These are phyloP conservation scores for Penicillium sp. DNA, from an alignment of 2,329 filamentous ascomycete genomes.

Conservation along the genomic window DNA sequence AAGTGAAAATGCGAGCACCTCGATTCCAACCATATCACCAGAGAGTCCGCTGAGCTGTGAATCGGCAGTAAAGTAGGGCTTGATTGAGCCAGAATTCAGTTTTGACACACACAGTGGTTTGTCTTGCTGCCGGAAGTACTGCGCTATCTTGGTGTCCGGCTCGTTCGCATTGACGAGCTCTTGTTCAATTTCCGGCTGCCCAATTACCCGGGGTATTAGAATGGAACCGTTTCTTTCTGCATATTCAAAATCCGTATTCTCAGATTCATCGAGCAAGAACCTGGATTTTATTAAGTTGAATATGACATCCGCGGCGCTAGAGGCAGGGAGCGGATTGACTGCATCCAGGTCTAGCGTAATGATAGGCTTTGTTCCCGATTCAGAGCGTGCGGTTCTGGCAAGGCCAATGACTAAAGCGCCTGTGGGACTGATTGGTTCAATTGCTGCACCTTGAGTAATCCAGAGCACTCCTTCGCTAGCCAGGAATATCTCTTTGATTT, in stretches of 20 bases:
- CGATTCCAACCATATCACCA: constrained; percentile 27
- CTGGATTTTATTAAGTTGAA: constrained; percentile 8
- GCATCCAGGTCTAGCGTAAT: constrained; percentile 23
- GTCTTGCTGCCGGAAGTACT: constrained; percentile 11
- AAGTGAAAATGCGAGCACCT: constrained; percentile 30
- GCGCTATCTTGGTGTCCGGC: not conserved
- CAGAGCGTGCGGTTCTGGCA: constrained; percentile 24
- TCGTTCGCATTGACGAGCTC: constrained; percentile 3
- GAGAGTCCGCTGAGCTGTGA: constrained; percentile 2
- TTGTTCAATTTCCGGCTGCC: constrained; percentile 6
- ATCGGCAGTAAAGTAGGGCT: constrained; percentile 11
- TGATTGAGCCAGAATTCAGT: not conserved
- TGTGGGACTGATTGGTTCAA: constrained; percentile 11
- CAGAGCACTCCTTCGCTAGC: constrained; percentile 18
- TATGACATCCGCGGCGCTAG: constrained; percentile 9
- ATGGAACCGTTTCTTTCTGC: constrained; percentile 18
- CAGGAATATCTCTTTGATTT: constrained; percentile 17
- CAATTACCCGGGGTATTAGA: constrained; percentile 22
- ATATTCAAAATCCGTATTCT: constrained; percentile 22
- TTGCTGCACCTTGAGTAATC: constrained; percentile 20
- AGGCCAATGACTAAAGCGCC: constrained; percentile 20
- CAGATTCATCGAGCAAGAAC: constrained; percentile 4
- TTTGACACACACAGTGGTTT: constrained; percentile 8
- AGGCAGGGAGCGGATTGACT: constrained; percentile 3
- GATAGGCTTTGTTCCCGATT: constrained; percentile 20